Percentiles rank a stretch among this genome's conserved stretches.
Evolutionary conservation across 106 monocot genomes (phyloP).

Genomic region (Allium cepa): DNA sequence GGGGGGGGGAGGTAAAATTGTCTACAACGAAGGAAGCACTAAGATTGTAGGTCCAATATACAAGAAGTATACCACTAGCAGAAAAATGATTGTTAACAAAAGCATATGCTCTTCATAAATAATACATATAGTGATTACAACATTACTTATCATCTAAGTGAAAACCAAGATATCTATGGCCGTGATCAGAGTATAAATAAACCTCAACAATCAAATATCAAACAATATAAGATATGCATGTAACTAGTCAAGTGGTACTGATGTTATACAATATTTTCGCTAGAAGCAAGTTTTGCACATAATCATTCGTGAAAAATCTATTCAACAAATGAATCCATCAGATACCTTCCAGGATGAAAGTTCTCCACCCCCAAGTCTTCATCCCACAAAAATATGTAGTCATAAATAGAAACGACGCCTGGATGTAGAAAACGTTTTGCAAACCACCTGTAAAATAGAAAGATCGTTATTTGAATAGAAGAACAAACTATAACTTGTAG

Average conservation of each 20-base stretch:
- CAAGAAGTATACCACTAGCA: too few species aligned
- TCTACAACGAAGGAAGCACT: background rate
- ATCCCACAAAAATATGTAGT: slow-evolving; percentile 91
- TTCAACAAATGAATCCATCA: background rate
- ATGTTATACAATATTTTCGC: background rate
- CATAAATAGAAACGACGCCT: slow-evolving; percentile 67
- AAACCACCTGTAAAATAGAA: slow-evolving; percentile 76
- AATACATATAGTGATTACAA: too few species aligned
- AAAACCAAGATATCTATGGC: too few species aligned
- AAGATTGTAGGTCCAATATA: background rate
- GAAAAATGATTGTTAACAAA: too few species aligned
- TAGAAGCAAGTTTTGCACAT: background rate
- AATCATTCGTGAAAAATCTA: background rate
- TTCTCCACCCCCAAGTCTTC: slow-evolving; percentile 88
- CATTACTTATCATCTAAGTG: too few species aligned
- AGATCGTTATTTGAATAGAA: background rate
- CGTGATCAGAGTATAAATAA: background rate
- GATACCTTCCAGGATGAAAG: slow-evolving; percentile 84
- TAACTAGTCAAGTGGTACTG: background rate
- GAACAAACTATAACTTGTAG: too few species aligned
- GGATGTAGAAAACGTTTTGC: slow-evolving; percentile 94
- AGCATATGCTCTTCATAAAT: too few species aligned
- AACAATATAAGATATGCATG: background rate
- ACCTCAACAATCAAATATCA: background rate
- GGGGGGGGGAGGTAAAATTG: background rate